Percentiles rank a stretch among this genome's conserved stretches.
phyloP scores from a whole-genome alignment of 805 yeast species.

The Cyberlindnera bimundalis region DNA sequence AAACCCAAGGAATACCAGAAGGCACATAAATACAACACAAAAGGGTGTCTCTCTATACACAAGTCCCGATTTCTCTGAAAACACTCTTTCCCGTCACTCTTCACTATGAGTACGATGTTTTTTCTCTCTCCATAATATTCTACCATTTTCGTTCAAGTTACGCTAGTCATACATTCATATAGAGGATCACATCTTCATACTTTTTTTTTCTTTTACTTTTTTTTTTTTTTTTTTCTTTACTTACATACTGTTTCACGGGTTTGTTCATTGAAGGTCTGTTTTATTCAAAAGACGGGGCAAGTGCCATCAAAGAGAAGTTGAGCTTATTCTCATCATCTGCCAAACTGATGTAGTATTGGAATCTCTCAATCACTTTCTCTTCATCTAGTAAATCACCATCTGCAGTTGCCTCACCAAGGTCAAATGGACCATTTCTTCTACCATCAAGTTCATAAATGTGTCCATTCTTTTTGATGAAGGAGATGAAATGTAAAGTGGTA shows the following conservation, averaged over 20 bases:
- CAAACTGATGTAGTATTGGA: slow-evolving; percentile 62
- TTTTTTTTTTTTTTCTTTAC: too few species aligned
- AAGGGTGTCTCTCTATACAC: background rate
- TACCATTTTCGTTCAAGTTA: too few species aligned
- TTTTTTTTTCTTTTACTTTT: too few species aligned
- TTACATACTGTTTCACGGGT: too few species aligned
- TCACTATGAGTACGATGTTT: too few species aligned
- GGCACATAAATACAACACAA: too few species aligned
- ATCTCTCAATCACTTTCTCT: slow-evolving; percentile 45
- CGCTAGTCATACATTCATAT: too few species aligned
- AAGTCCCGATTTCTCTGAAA: background rate
- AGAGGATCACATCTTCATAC: too few species aligned
- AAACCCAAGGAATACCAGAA: too few species aligned
- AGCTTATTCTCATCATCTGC: slow-evolving; percentile 57
- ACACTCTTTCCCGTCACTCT: too few species aligned
- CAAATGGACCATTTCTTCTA: slow-evolving; percentile 71
- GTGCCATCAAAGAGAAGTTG: slow-evolving; percentile 74
- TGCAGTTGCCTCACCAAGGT: slow-evolving; percentile 41
- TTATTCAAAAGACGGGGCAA: slow-evolving; percentile 52
- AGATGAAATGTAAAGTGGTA: slow-evolving; percentile 71
- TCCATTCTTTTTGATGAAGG: slow-evolving; percentile 58
- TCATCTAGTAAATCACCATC: slow-evolving; percentile 51
- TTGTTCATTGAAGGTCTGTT: background rate
- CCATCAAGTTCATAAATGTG: slow-evolving; percentile 87
- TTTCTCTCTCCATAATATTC: too few species aligned